Percentiles rank a stretch among this genome's conserved stretches.
Evolutionary conservation across 106 monocot genomes (phyloP).

Genomic region (Acorus gramineus): DNA sequence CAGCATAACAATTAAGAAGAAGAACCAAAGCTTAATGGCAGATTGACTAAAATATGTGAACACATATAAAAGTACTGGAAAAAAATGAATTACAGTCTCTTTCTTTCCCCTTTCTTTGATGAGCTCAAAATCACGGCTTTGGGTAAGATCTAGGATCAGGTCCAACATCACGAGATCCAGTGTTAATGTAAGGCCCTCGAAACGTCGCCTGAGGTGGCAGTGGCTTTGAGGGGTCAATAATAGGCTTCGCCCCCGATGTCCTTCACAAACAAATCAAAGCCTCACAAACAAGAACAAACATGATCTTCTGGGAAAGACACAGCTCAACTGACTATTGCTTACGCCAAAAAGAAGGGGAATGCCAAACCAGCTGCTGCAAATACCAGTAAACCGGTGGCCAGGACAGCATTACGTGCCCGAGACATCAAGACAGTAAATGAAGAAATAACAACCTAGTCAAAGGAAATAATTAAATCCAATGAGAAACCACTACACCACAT

Average conservation of each 20-base stretch:
- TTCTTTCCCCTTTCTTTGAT: background rate
- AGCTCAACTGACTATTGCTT: constrained; percentile 7
- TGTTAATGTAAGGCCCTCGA: constrained; percentile 85
- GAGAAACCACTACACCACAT: too few species aligned
- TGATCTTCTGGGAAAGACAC: background rate
- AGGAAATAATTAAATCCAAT: too few species aligned
- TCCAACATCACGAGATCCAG: constrained; percentile 91
- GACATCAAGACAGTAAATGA: constrained; percentile 35
- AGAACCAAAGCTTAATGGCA: too few species aligned
- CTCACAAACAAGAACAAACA: too few species aligned
- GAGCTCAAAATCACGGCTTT: constrained; percentile 19
- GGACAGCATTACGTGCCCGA: constrained; percentile 41
- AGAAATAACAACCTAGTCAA: too few species aligned
- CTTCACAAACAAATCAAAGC: constrained; percentile 21
- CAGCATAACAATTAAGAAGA: too few species aligned
- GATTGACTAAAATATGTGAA: too few species aligned
- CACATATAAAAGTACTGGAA: too few species aligned
- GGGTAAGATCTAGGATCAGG: constrained; percentile 58
- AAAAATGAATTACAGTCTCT: too few species aligned
- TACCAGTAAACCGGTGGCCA: constrained; percentile 65
- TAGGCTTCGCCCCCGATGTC: constrained; percentile 58
- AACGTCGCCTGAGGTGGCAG: constrained; percentile 96
- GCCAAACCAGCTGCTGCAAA: constrained; percentile 71
- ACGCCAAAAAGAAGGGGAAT: constrained; percentile 80
- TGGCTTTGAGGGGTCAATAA: constrained; percentile 89